A percentile compares a stretch with the other conserved stretches of the same genome.
These are phyloP conservation scores for Spizellomyces sp. DNA, from an alignment of 192 early-diverging fungal species.

Conservation along the genomic window DNA sequence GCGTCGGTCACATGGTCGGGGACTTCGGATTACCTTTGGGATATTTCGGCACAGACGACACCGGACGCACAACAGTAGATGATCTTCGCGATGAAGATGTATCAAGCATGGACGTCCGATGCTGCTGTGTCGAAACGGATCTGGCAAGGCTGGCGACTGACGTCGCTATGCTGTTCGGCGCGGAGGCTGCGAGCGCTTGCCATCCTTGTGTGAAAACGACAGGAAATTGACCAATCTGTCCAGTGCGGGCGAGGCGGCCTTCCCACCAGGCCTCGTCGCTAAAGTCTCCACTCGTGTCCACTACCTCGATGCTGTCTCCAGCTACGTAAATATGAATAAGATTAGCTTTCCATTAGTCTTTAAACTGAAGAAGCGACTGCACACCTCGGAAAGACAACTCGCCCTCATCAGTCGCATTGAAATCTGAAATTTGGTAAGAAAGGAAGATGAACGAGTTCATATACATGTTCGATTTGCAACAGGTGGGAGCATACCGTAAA, in stretches of 20 bases:
- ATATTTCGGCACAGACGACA: too few species aligned
- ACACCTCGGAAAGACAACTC: slow-evolving; percentile 41
- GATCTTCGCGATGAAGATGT: not conserved
- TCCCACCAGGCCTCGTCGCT: slow-evolving; percentile 50
- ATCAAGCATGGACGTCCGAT: slow-evolving; percentile 16
- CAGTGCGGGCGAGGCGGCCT: slow-evolving; percentile 35
- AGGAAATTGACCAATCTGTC: slow-evolving; percentile 37
- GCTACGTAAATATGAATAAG: slow-evolving; percentile 4
- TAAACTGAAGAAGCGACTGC: not conserved
- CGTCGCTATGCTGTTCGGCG: slow-evolving; percentile 9
- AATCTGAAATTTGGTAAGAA: slow-evolving; percentile 16
- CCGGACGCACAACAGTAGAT: too few species aligned
- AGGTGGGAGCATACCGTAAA: slow-evolving; percentile 12
- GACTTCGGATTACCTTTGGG: too few species aligned
- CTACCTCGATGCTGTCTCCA: slow-evolving; percentile 43
- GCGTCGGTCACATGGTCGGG: too few species aligned
- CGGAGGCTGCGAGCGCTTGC: slow-evolving; percentile 33
- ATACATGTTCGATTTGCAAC: not conserved
- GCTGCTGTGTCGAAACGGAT: slow-evolving; percentile 11
- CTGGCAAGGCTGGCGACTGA: not conserved
- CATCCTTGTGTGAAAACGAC: slow-evolving; percentile 46
- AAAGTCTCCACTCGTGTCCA: slow-evolving; percentile 26
- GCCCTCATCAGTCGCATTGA: slow-evolving; percentile 35
- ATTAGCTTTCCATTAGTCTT: not conserved
- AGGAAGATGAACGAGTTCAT: not conserved